phyloP scores from a whole-genome alignment of 2,329 filamentous ascomycete genomes.

The Botryotinia convoluta region DNA sequence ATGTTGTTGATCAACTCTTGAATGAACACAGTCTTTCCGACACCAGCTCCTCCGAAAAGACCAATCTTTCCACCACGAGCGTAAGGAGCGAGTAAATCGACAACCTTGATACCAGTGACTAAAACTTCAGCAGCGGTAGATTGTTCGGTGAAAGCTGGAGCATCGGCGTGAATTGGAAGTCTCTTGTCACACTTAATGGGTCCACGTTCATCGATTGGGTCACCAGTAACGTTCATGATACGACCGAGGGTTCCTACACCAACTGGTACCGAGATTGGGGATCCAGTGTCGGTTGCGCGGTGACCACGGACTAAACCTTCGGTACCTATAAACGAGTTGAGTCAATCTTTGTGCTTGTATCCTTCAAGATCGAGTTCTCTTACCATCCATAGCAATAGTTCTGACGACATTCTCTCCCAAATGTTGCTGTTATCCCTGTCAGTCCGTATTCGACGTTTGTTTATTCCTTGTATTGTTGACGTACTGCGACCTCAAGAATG shows the following conservation, averaged over 20 bases:
- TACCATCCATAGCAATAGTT: slow-evolving; percentile 99
- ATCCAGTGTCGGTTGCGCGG: slow-evolving; percentile 81
- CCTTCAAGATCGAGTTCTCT: slow-evolving; percentile 39
- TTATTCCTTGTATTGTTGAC: slow-evolving; percentile 37
- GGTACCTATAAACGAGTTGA: slow-evolving; percentile 63
- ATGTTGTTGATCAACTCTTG: slow-evolving; percentile 99
- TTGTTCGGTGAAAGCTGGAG: slow-evolving; percentile 90
- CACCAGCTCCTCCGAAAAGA: slow-evolving; percentile 99
- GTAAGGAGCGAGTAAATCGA: slow-evolving; percentile 97
- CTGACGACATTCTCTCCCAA: slow-evolving; percentile 98
- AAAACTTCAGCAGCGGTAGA: slow-evolving; percentile 95
- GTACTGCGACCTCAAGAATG: slow-evolving; percentile 93
- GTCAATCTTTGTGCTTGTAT: slow-evolving; percentile 30
- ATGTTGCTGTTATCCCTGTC: slow-evolving; percentile 75
- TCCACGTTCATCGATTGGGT: slow-evolving; percentile 99
- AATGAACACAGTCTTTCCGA: slow-evolving; percentile 99
- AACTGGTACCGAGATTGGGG: slow-evolving; percentile 95
- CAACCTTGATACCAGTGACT: slow-evolving; percentile 99
- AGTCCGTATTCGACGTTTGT: slow-evolving; percentile 34
- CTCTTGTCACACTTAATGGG: slow-evolving; percentile 91
- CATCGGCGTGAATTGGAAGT: slow-evolving; percentile 89
- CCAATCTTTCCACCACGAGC: slow-evolving; percentile 99
- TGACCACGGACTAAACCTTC: slow-evolving; percentile 97
- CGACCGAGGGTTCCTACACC: slow-evolving; percentile 90
- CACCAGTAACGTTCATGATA: slow-evolving; percentile 99